Percentiles rank a stretch among this genome's conserved stretches.
Conservation (phyloP, 352 stramenopile genomes). For the Phytophthora idaei region DNA sequence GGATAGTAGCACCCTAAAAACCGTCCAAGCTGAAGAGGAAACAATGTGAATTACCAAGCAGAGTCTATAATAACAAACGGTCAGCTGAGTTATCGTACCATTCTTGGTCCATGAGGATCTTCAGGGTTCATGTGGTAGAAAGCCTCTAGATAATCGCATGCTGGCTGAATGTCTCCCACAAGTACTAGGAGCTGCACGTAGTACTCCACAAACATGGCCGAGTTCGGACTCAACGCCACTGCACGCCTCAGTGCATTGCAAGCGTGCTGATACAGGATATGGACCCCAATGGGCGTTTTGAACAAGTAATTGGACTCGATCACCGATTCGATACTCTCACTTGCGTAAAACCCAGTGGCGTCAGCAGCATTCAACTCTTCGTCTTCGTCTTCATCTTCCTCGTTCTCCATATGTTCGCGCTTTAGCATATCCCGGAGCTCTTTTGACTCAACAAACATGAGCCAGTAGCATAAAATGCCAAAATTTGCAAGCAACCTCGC, state of each 20-base stretch:
- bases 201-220: slow-evolving; percentile 68
- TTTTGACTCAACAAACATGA: slow-evolving; percentile 79
- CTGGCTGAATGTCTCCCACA: slow-evolving; percentile 56
- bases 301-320: slow-evolving; percentile 69
- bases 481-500: slow-evolving; percentile 68
- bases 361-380: slow-evolving; percentile 19
- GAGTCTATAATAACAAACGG: background rate
- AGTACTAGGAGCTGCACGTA: slow-evolving; percentile 78
- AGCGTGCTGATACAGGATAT: slow-evolving; percentile 80
- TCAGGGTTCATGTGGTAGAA: slow-evolving; percentile 64
- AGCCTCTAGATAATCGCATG: slow-evolving; percentile 76
- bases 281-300: slow-evolving; percentile 66
- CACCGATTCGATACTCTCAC: slow-evolving; percentile 42
- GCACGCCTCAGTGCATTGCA: slow-evolving; percentile 59
- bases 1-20: slow-evolving; percentile 59
- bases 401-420: slow-evolving; percentile 33
- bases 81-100: slow-evolving; percentile 51
- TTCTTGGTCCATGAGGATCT: slow-evolving; percentile 66
- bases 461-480: slow-evolving; percentile 84
- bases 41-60: slow-evolving; percentile 15
- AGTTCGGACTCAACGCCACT: slow-evolving; percentile 58
- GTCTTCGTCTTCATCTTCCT: slow-evolving; percentile 36
- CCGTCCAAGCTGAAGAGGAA: slow-evolving; percentile 33
- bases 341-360: slow-evolving; percentile 11
- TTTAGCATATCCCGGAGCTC: slow-evolving; percentile 62